phyloP scores from a whole-genome alignment of 164 flowering plant species.

The Paratinospora sagittata region DNA sequence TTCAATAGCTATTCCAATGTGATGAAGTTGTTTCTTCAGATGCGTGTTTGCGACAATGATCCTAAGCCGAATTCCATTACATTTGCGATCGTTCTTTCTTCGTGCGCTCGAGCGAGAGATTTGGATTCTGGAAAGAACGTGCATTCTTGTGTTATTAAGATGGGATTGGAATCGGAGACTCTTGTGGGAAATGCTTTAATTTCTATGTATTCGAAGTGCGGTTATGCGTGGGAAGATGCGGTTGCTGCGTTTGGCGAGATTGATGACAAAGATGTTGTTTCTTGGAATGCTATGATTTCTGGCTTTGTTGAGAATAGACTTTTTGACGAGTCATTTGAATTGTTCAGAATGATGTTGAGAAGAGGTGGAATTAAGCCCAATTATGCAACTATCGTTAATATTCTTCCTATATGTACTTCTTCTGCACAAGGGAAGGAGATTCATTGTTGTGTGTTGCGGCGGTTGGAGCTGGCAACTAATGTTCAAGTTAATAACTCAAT shows the following conservation, averaged over 20 bases:
- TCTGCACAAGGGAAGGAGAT: conserved; percentile 53
- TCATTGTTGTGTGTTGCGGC: conserved; percentile 42
- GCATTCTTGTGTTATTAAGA: conserved; percentile 50
- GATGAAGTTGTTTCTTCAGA: conserved; percentile 36
- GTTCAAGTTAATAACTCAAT: conserved; percentile 57
- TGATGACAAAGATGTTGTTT: conserved; percentile 55
- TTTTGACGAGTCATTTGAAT: conserved; percentile 34
- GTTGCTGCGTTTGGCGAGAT: conserved; percentile 39
- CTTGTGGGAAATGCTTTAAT: conserved; percentile 72
- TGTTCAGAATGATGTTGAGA: conserved; percentile 45
- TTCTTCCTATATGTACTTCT: conserved; percentile 58
- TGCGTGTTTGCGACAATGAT: conserved; percentile 31
- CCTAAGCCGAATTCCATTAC: conserved; percentile 55
- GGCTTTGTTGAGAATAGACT: conserved; percentile 56
- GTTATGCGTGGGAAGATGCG: conserved; percentile 36
- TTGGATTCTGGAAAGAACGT: conserved; percentile 41
- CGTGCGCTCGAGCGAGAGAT: conserved; percentile 43
- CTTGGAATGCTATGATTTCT: conserved; percentile 79
- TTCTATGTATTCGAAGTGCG: conserved; percentile 71
- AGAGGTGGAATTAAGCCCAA: conserved; percentile 40
- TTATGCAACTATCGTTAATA: conserved; percentile 53
- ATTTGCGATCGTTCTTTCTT: conserved; percentile 54
- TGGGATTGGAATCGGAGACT: conserved; percentile 50
- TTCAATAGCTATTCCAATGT: conserved; percentile 25
- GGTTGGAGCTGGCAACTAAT: conserved; percentile 33